Base-by-base conservation (phyloP, 768 basidiomycete genomes). In the Leccinum uliginosum region DNA sequence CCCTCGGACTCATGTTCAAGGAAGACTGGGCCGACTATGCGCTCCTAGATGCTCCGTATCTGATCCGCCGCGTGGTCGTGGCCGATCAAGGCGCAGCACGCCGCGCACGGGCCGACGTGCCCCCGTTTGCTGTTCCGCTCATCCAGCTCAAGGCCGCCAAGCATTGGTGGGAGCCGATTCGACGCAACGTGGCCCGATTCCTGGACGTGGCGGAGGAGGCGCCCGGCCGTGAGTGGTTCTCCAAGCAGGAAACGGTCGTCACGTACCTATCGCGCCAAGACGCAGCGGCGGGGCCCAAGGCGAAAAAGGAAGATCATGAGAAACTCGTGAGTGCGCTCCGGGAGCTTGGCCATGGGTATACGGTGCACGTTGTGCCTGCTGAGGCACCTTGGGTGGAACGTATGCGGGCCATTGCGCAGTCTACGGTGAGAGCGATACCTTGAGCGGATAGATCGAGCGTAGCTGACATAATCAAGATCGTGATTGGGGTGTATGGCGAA, bases 1-100 rank as follows among this genome's bases (percentile, higher is more conserved):
- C 77, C 15, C 78, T 88, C 59, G 82, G 78, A 2, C 71, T 86
- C 51, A 80, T 89, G 74, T 92, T 85, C 68, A 56, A 75, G 17
- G 81, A 85, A 56, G 92, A 94, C 64, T 93, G 91, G 83, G 76
- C 80, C 48, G 93, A 95, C 71, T 85, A 86, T 62, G 77, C 80
- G 35, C 76, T 80, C 56, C 81, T 91, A 64, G 76, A 78, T 19
- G 78, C 83, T 17, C 89, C 93, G 0, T 92, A 85, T 67, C 63
- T 93, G 17, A 73, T 91, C 53, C 86, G 89, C 61, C 84, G 91
- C 11, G 75, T 90, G 12, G 83, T 96, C 30, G 73, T 97, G 32
- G 86, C 84, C 0, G 92, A 95, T 65, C 76, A 85, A 47, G 78
- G 81, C n/a, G 88, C 87, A 0, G 86, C 90, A 0, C 72, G 69